A percentile compares a stretch with the other conserved stretches of the same genome.
Evolutionary conservation across 129 eudicot species (phyloP).

Genomic region (Chrysanthemum seticuspe): DNA sequence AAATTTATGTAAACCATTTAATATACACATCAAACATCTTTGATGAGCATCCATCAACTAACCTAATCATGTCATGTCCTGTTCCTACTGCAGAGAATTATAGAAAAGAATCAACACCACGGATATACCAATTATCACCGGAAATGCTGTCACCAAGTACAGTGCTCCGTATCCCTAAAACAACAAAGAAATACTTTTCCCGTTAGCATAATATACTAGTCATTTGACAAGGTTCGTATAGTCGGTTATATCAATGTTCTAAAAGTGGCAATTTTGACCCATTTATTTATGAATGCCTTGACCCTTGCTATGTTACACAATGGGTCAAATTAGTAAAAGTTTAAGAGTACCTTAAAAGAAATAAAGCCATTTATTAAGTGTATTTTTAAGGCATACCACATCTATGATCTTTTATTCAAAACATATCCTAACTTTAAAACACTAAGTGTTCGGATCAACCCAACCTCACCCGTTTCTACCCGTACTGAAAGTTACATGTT

Average conservation of each 20-base stretch:
- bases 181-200: neutral
- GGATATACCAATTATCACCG: conserved; percentile 86
- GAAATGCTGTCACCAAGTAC: conserved; percentile 82
- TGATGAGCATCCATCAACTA: conserved; percentile 25
- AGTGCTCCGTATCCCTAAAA: conserved; percentile 90
- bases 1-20: conserved; percentile 13
- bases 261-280: neutral
- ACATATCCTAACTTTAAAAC: neutral
- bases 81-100: conserved; percentile 73
- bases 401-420: neutral
- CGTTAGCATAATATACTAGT: neutral
- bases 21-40: conserved; percentile 14
- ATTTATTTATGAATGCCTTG: neutral
- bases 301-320: neutral
- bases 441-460: neutral
- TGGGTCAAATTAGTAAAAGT: neutral
- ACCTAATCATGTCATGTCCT: conserved; percentile 15
- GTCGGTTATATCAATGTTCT: neutral
- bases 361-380: neutral
- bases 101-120: conserved; percentile 90
- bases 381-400: neutral
- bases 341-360: neutral
- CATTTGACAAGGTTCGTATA: neutral
- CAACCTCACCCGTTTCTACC: neutral
- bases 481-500: neutral